These are phyloP conservation scores for Amphirosellinia nigrospora DNA, from an alignment of 495 filamentous ascomycete species.

Conservation along the genomic window DNA sequence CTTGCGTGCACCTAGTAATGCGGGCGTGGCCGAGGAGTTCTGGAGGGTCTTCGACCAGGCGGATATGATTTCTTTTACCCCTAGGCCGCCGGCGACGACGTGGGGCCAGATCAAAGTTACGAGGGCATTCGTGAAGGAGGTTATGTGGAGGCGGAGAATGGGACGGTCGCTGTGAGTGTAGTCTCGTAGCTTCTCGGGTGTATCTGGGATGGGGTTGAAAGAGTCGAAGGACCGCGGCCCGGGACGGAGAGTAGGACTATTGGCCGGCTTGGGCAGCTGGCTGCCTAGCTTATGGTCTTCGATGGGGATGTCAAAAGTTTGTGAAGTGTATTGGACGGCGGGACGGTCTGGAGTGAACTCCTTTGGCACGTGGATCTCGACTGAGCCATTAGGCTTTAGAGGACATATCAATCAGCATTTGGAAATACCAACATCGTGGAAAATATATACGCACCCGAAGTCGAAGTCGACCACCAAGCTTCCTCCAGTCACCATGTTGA, in stretches of 20 bases:
- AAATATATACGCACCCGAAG: not conserved
- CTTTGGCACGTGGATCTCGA: not conserved
- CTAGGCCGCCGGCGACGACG: not conserved
- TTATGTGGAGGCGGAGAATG: not conserved
- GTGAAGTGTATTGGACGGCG: not conserved
- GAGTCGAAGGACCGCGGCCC: not conserved
- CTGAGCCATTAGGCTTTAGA: not conserved
- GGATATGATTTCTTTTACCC: not conserved
- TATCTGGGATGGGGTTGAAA: not conserved
- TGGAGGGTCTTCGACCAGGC: not conserved
- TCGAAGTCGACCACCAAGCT: conserved; percentile 22
- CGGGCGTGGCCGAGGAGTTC: not conserved
- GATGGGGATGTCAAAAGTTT: not conserved
- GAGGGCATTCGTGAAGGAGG: not conserved
- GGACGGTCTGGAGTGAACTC: not conserved
- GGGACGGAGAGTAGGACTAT: not conserved
- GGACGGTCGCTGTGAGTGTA: not conserved
- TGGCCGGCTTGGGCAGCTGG: not conserved
- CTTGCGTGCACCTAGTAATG: not conserved
- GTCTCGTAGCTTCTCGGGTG: not conserved
- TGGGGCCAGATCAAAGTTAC: not conserved
- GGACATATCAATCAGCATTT: not conserved
- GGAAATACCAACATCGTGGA: not conserved
- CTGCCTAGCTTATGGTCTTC: not conserved
- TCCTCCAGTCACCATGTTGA: conserved; percentile 17